These are phyloP conservation scores for Mycena leptocephala DNA, from an alignment of 768 basidiomycete species.

Conservation along the genomic window DNA sequence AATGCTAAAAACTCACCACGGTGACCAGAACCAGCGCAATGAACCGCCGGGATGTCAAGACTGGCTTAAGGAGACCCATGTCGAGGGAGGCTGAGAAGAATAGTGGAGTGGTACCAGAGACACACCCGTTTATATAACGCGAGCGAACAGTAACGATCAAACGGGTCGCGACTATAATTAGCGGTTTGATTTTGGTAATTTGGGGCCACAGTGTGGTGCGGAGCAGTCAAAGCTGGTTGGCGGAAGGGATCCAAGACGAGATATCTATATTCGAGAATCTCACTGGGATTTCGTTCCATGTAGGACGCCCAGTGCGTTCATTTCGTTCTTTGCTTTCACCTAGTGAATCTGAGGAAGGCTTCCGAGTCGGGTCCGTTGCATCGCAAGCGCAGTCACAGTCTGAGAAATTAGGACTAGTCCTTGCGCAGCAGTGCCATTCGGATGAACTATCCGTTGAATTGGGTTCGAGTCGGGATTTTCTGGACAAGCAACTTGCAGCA, in stretches of 20 bases:
- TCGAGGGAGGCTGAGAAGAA: neutral
- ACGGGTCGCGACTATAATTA: slow-evolving; percentile 4
- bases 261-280: too few relatives aligned
- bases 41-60: slow-evolving; percentile 77
- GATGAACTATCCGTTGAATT: neutral
- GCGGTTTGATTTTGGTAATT: neutral
- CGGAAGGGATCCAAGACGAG: too few relatives aligned
- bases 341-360: slow-evolving; percentile 34
- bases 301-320: too few relatives aligned
- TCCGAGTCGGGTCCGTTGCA: neutral
- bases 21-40: slow-evolving; percentile 63
- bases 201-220: slow-evolving; percentile 25
- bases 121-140: neutral
- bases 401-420: neutral
- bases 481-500: too few relatives aligned
- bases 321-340: too few relatives aligned
- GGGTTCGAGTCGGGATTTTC: neutral
- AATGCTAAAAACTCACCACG: slow-evolving; percentile 56
- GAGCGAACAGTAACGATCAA: neutral
- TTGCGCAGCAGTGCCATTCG: neutral
- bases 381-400: slow-evolving; percentile 16
- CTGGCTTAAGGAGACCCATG: slow-evolving; percentile 46
- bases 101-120: slow-evolving; percentile 9
- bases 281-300: too few relatives aligned
- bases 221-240: too few relatives aligned